Evolutionary conservation across 495 filamentous ascomycete genomes (phyloP).

Genomic region (Neurospora sp.): DNA sequence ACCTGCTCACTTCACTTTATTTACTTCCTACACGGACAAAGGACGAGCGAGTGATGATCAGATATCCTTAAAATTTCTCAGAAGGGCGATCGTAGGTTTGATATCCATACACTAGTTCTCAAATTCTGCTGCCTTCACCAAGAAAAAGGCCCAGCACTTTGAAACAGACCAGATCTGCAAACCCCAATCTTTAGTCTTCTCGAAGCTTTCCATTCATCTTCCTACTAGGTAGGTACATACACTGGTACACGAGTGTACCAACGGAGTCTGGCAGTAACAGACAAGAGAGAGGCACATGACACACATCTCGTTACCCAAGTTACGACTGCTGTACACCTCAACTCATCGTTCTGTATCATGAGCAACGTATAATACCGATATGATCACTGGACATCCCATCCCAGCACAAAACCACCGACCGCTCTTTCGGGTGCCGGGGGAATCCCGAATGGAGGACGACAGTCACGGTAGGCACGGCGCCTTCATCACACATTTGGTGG

Average conservation of each 20-base stretch:
- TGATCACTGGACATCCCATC: no score
- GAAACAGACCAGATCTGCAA: not conserved
- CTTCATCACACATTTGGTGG: not conserved
- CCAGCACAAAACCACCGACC: not conserved
- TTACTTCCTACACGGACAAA: not conserved
- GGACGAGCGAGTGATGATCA: not conserved
- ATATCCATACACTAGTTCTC: not conserved
- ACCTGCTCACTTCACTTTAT: not conserved
- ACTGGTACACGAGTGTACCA: not conserved
- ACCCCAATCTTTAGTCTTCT: not conserved
- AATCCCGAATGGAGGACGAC: not conserved
- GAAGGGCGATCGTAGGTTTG: not conserved
- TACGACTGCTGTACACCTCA: not conserved
- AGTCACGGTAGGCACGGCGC: not conserved
- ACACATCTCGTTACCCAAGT: not conserved
- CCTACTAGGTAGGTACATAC: not conserved
- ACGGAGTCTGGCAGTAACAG: not conserved
- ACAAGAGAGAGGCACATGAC: not conserved
- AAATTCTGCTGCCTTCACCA: not conserved
- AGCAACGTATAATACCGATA: no score
- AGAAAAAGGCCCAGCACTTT: not conserved
- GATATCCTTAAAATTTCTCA: not conserved
- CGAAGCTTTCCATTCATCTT: not conserved
- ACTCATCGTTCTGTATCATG: no score
- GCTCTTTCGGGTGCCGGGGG: not conserved